A percentile compares a stretch with the other conserved stretches of the same genome.
Evolutionary conservation across 352 stramenopile genomes (phyloP).

Genomic region (Phytophthora nicotianae): DNA sequence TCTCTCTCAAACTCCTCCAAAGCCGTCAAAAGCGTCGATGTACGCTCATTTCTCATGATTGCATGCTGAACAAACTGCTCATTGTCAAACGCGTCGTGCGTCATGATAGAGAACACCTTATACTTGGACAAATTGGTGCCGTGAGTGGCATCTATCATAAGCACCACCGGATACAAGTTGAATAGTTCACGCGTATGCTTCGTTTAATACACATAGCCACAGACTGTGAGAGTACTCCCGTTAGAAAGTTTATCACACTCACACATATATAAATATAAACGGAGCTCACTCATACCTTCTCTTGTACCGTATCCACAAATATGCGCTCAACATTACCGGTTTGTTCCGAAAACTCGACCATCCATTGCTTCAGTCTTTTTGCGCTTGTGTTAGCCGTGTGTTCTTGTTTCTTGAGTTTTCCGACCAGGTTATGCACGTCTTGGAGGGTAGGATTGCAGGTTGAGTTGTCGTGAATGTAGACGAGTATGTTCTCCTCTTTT

Average conservation of each 20-base stretch:
- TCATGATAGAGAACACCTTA: no score
- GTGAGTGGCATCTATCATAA: constrained; percentile 31
- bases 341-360: constrained; percentile 19
- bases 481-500: no score
- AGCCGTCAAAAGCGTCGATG: not conserved
- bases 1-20: not conserved
- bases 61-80: constrained; percentile 29
- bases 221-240: constrained; percentile 6
- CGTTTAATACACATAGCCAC: constrained; percentile 25
- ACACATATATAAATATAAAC: not conserved
- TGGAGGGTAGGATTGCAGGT: constrained; percentile 5
- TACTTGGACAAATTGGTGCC: constrained; percentile 26
- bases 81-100: constrained; percentile 23
- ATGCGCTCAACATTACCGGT: constrained; percentile 22
- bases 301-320: constrained; percentile 5
- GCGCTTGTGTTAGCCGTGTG: not conserved
- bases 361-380: constrained; percentile 7
- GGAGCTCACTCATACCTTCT: not conserved
- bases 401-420: constrained; percentile 4
- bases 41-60: not conserved
- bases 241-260: not conserved
- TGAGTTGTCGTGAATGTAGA: no score
- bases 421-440: constrained; percentile 13
- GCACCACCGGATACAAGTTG: constrained; percentile 16
- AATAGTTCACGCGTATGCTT: constrained; percentile 22